A percentile compares a stretch with the other conserved stretches of the same genome.
Conservation (phyloP, 179 eudicot genomes). For the Gypsophila paniculata region DNA sequence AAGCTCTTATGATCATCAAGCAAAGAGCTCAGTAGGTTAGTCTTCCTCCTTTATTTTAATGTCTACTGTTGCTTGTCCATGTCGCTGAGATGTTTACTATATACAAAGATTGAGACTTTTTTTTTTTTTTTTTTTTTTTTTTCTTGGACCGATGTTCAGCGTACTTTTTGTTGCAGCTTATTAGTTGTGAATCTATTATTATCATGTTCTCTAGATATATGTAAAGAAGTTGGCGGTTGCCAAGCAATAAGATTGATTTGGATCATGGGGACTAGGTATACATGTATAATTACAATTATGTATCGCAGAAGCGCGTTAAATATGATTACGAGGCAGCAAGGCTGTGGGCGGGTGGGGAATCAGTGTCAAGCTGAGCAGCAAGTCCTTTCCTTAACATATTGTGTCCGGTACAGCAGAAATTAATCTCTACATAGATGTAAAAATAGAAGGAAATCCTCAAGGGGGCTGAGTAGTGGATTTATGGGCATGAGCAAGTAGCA, state of each 20-base stretch:
- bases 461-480: background rate
- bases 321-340: background rate
- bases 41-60: background rate
- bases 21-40: constrained; percentile 33
- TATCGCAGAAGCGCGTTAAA: background rate
- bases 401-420: background rate
- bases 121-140: background rate
- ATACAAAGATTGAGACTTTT: background rate
- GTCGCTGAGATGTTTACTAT: background rate
- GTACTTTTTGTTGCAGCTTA: background rate
- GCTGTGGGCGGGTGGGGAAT: background rate
- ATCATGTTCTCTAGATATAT: background rate
- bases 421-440: background rate
- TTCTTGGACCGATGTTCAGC: background rate
- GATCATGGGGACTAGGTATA: background rate
- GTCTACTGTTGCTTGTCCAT: background rate
- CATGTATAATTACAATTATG: background rate
- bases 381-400: background rate
- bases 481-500: constrained; percentile 6
- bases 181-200: background rate
- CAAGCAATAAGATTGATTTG: background rate
- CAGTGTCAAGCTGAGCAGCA: background rate
- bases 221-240: background rate
- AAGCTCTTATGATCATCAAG: constrained; percentile 28
- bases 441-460: background rate